Conservation (phyloP, 495 filamentous ascomycete species). For the Lasiosphaeriaceae sp. region DNA sequence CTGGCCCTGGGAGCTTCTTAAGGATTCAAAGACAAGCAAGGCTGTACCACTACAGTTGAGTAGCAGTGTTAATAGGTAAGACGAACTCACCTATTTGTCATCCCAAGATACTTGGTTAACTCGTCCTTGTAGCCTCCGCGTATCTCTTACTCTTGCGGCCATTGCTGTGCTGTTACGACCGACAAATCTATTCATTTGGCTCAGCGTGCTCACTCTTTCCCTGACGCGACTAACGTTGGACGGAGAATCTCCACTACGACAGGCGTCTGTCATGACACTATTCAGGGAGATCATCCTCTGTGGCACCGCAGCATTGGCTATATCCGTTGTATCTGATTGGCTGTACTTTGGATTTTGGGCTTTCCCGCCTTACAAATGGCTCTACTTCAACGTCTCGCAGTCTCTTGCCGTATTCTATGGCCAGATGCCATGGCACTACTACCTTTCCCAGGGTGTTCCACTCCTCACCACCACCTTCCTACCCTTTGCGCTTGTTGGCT, state of each 20-base stretch:
- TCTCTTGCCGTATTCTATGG: constrained; percentile 90
- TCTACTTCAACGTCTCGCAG: constrained; percentile 89
- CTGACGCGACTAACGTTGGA: constrained; percentile 38
- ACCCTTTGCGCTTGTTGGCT: constrained; percentile 65
- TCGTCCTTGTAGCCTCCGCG: constrained; percentile 54
- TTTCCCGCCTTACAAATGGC: constrained; percentile 82
- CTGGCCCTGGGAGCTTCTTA: constrained; percentile 76
- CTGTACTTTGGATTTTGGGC: constrained; percentile 84
- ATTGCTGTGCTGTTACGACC: constrained; percentile 84
- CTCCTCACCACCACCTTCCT: constrained; percentile 80
- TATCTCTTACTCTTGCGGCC: constrained; percentile 71
- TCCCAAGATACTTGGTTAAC: not conserved
- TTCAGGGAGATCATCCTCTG: constrained; percentile 60
- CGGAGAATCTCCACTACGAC: constrained; percentile 37
- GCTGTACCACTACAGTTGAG: constrained; percentile 14
- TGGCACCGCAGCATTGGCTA: constrained; percentile 57
- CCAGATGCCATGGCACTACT: constrained; percentile 89
- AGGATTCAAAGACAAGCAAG: constrained; percentile 29
- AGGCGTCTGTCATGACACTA: constrained; percentile 49
- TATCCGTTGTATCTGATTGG: constrained; percentile 68
- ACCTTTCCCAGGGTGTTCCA: constrained; percentile 82
- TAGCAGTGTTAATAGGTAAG: constrained; percentile 31
- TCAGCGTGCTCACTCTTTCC: constrained; percentile 45
- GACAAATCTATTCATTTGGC: constrained; percentile 87
- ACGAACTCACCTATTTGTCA: not conserved